A percentile compares a stretch with the other conserved stretches of the same genome.
phyloP scores from a whole-genome alignment of 805 yeast genomes.

The Candida methanosorbosa region DNA sequence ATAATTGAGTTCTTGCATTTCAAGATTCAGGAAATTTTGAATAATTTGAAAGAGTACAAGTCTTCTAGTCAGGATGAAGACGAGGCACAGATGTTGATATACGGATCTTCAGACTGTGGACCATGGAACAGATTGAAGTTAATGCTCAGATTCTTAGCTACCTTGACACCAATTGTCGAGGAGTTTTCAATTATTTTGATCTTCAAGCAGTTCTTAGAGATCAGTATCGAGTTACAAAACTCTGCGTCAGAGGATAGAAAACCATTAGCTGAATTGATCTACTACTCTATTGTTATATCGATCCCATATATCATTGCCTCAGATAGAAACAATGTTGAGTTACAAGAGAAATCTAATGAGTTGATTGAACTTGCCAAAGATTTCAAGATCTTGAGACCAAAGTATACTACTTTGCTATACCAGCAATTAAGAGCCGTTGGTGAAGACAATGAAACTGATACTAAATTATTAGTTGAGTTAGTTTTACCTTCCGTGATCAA shows the following conservation, averaged over 20 bases:
- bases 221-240: slow-evolving; percentile 49
- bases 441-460: slow-evolving; percentile 25
- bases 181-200: slow-evolving; percentile 33
- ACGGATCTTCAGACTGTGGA: slow-evolving; percentile 33
- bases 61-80: slow-evolving; percentile 1
- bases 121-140: slow-evolving; percentile 66
- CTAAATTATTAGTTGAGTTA: slow-evolving; percentile 38
- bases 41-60: slow-evolving; percentile 14
- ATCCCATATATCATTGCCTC: slow-evolving; percentile 44
- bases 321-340: slow-evolving; percentile 15
- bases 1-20: slow-evolving; percentile 63
- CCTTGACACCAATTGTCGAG: slow-evolving; percentile 55
- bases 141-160: slow-evolving; percentile 58
- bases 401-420: slow-evolving; percentile 5
- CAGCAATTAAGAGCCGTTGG: slow-evolving; percentile 32
- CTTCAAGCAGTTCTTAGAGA: slow-evolving; percentile 42
- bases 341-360: slow-evolving; percentile 29
- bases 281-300: slow-evolving; percentile 49
- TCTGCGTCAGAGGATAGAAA: slow-evolving; percentile 27
- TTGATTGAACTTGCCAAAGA: slow-evolving; percentile 34
- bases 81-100: slow-evolving; percentile 3
- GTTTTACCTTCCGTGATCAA: slow-evolving; percentile 42
- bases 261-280: slow-evolving; percentile 62
- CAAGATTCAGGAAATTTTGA: slow-evolving; percentile 49
- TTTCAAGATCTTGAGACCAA: slow-evolving; percentile 8